Base-by-base conservation (phyloP, 257 asterid species). In the Leptodermis oblonga region DNA sequence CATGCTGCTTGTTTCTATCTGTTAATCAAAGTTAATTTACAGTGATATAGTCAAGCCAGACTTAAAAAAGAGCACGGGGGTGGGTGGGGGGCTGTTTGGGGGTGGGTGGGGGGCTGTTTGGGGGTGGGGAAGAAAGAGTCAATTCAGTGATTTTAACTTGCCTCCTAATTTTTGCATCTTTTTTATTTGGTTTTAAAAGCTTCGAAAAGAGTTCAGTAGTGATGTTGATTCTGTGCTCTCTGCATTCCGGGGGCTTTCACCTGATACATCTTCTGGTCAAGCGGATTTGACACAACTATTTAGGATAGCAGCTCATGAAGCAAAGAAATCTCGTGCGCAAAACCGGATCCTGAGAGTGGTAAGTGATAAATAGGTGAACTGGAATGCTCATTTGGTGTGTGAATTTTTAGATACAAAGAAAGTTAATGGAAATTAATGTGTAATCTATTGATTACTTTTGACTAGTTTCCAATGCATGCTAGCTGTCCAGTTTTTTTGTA, bases 221-320 rank as follows among this genome's bases (percentile, higher is more conserved):
- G 97, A 93, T 3, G 80, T 85, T 70, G 97, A 91, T 55, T 78
- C 96, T 1, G 87, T 85, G 20, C 69, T 73, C 56, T 77, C 92
- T 65, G 92, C 96, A 72, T 52, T 89, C 31, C 86, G 92, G 60
- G 82, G 81, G 52, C 77, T 90, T 73, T 31, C 87, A 1, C 84
- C 79, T 59, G 99, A 93, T 70, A 39, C 88, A 62, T 74, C 96
- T 73, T 74, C 90, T 72, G 81, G 78, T 69, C 82, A 78, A 20
- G 87, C 92, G 30, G 99, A 93, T 82, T 94, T 93, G 67, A 87
- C 96, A 51, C 97, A 86, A 62, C 96, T 93, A 41, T 87, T 93
- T 49, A 85, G 74, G 65, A 87, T 84, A 66, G 97, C 99, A 66
- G 84, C 81, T 76, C 97, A 87, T 74, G 99, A 93, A 85, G 99